Evolutionary conservation across 495 filamentous ascomycete species (phyloP), one percentile per base, ranked within the genome.

Genomic region (Penicillium paradoxum): DNA sequence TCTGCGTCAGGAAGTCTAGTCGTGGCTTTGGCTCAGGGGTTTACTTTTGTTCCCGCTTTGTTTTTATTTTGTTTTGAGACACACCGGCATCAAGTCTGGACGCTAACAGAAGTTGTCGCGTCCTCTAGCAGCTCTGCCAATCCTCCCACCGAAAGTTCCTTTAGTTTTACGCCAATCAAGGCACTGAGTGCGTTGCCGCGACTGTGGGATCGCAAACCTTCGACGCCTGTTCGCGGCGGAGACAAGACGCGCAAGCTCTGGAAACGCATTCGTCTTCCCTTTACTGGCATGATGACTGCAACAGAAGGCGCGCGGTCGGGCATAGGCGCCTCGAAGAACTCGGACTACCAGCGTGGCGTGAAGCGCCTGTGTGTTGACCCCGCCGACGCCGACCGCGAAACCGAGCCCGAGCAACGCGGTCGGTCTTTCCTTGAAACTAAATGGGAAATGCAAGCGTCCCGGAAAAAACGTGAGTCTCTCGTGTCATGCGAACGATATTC

Each of bases 201-300:
- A 68, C 65, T 71, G 68, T 75, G 67, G 79, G 83, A 70, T 70
- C 73, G 66, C 72, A 79, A 66, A 73, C 82, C 77, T 60, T 79
- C 72, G 65, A 84, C 64, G 55, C 78, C 73, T 51, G 78, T 74
- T 45, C 58, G 65, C 41, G 54, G 66, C 22, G 73, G 68, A 18
- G 60, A 69, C 22, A 72, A 72, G 43, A 67, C 75, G 5, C 72
- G 71, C 29, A 80, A 79, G 44, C 57, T 81, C 41, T 81, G 78
- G 78, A 81, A 81, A 55, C 72, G 78, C 39, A 71, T 73, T 54
- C 67, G 65, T 15, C 56, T 67, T 4, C 71, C 71, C 6, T 74
- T 75, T 45, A 65, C 68, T 55, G 69, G 64, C 40, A 74, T 74
- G 69, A 66, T 68, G 48, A 63, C 60, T 1, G 40, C 46, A 30